Base-by-base conservation (phyloP, 2,329 filamentous ascomycete species). In the Fusarium dlaminii region DNA sequence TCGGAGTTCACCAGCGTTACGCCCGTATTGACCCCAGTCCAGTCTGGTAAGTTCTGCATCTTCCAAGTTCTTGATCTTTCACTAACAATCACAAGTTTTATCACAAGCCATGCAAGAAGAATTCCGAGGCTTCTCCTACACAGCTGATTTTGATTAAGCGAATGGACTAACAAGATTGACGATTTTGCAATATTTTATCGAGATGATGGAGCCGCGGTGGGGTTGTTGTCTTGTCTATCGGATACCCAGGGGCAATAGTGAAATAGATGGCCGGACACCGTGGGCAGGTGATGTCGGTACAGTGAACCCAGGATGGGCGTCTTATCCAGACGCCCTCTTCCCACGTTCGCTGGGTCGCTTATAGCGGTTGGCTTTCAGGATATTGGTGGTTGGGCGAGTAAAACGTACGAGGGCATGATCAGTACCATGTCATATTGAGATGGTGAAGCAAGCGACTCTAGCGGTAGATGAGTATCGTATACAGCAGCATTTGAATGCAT, bases 61-160 rank as follows among this genome's bases (percentile, higher is more conserved):
- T n/a, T 30, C 20, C 30, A 43, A 12, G 51, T 72, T 34, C 4
- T 22, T 24, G 12, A 11, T n/a, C 67, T 66, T 27, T 66, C 14
- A 54, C 80, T 85, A 74, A 82, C 65, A 13, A 20, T 9, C 8
- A 2, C 76, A 22, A 98, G 96, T 99, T 49, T 89, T 99, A 73
- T 97, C 96, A 34, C 96, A 98, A 87, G 94, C 95, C 48, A 98
- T 98, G 95, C 96, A 99, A 86, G 96, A 99, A 86, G 95, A 99
- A 83, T 99, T 99, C 92, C 91, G 96, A 68, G 96, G 96, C 75
- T 99, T 99, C 87, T 98, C 96, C 32, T 99, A 99, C 85, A 96
- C 94, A 59, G 94, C 94, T 69, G 95, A 98, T 83, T 97, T 97
- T 84, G 92, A 93, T 71, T 95, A 86, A 82, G 74, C 63, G 61